Conservation (phyloP, 2,329 filamentous ascomycete species). For the Trichoderma arundinaceum region DNA sequence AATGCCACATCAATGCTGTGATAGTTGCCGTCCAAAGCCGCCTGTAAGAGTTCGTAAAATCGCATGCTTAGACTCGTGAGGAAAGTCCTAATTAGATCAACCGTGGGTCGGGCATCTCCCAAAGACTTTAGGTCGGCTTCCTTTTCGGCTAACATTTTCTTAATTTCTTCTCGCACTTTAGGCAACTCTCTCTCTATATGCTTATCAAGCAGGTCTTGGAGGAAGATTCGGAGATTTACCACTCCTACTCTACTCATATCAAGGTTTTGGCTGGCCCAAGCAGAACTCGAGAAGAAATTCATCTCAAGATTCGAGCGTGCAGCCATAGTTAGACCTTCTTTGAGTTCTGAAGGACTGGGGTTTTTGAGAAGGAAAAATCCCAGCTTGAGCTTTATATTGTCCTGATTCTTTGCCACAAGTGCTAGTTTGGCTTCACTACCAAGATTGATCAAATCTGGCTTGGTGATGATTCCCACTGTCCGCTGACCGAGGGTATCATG, state of each 20-base stretch:
- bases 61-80: background rate
- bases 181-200: constrained; percentile 18
- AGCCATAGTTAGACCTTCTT: background rate
- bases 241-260: background rate
- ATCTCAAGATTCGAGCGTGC: background rate
- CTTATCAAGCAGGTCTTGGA: background rate
- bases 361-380: constrained; percentile 7
- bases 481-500: background rate
- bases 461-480: constrained; percentile 8
- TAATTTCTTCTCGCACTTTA: background rate
- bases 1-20: background rate
- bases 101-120: background rate
- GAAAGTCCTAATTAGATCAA: background rate
- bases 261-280: background rate
- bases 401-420: background rate
- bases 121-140: background rate
- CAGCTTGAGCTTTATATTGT: background rate
- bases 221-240: background rate
- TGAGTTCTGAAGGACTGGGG: background rate
- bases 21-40: background rate
- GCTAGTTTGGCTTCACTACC: constrained; percentile 1
- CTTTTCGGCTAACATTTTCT: background rate
- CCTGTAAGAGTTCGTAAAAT: constrained; percentile 8
- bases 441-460: constrained; percentile 11
- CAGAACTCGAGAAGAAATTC: background rate